Percentiles rank a stretch among this genome's conserved stretches.
Conservation (phyloP, 352 stramenopile genomes). For the Phytophthora palmivora region DNA sequence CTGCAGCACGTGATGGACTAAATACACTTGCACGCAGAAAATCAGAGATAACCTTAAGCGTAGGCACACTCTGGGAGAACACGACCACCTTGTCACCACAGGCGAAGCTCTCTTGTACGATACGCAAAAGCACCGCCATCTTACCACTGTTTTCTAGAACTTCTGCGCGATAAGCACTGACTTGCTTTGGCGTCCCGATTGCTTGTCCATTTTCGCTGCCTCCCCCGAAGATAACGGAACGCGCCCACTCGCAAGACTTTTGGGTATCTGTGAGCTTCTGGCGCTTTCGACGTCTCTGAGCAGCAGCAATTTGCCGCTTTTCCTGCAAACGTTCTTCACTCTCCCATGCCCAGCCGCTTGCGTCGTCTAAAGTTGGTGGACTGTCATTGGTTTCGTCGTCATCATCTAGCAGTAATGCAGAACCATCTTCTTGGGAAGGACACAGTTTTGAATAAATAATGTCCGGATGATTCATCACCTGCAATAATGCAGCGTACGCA, state of each 20-base stretch:
- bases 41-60: slow-evolving; percentile 77
- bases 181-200: neutral
- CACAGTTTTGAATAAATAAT: slow-evolving; percentile 82
- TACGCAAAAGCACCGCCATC: slow-evolving; percentile 78
- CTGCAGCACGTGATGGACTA: slow-evolving; percentile 42
- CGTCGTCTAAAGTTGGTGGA: slow-evolving; percentile 24
- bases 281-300: slow-evolving; percentile 57
- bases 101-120: slow-evolving; percentile 76
- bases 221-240: slow-evolving; percentile 47
- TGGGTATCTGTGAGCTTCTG: slow-evolving; percentile 70
- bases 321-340: slow-evolving; percentile 66
- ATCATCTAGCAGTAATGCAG: slow-evolving; percentile 30
- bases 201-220: slow-evolving; percentile 1
- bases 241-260: slow-evolving; percentile 76
- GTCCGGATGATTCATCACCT: slow-evolving; percentile 92
- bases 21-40: slow-evolving; percentile 71
- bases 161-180: slow-evolving; percentile 47
- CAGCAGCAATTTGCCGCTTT: slow-evolving; percentile 55
- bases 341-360: slow-evolving; percentile 69
- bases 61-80: slow-evolving; percentile 90
- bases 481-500: slow-evolving; percentile 77
- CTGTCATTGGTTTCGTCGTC: slow-evolving; percentile 44
- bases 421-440: slow-evolving; percentile 37
- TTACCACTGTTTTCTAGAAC: slow-evolving; percentile 82
- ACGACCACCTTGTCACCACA: slow-evolving; percentile 88